These are phyloP conservation scores for Trichoderma gracile DNA, from an alignment of 2,329 filamentous ascomycete genomes.

Conservation along the genomic window DNA sequence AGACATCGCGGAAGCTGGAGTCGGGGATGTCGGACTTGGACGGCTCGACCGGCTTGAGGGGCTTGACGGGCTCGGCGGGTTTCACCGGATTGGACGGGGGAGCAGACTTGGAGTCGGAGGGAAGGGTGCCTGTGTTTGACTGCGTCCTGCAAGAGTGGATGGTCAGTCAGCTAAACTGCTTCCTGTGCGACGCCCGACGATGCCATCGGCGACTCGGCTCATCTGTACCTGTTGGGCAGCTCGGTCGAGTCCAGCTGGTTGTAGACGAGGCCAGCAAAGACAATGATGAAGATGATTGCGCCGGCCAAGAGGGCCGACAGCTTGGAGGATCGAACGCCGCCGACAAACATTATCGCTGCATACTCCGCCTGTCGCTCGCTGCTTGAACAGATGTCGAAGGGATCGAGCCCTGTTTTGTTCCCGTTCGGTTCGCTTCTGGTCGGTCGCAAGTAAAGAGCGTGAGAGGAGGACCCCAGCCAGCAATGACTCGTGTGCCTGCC, in stretches of 20 bases:
- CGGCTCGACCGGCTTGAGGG: background rate
- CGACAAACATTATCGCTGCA: slow-evolving; percentile 37
- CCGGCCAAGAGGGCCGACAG: slow-evolving; percentile 36
- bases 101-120: background rate
- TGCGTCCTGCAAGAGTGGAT: background rate
- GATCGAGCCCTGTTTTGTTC: slow-evolving; percentile 2
- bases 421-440: background rate
- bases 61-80: background rate
- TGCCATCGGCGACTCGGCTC: background rate
- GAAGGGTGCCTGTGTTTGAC: background rate
- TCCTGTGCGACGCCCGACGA: background rate
- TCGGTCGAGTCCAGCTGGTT: slow-evolving; percentile 38
- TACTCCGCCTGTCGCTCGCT: slow-evolving; percentile 27
- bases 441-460: background rate
- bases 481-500: slow-evolving; percentile 21
- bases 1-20: slow-evolving; percentile 36
- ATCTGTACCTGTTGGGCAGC: slow-evolving; percentile 28
- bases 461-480: slow-evolving; percentile 22
- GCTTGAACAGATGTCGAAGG: background rate
- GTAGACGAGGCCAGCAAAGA: slow-evolving; percentile 38
- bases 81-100: background rate
- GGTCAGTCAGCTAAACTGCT: background rate
- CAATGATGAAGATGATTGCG: slow-evolving; percentile 38
- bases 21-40: background rate
- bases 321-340: slow-evolving; percentile 36